Evolutionary conservation across 2,329 filamentous ascomycete genomes (phyloP).

Genomic region (Cladobotryum mycophilum): DNA sequence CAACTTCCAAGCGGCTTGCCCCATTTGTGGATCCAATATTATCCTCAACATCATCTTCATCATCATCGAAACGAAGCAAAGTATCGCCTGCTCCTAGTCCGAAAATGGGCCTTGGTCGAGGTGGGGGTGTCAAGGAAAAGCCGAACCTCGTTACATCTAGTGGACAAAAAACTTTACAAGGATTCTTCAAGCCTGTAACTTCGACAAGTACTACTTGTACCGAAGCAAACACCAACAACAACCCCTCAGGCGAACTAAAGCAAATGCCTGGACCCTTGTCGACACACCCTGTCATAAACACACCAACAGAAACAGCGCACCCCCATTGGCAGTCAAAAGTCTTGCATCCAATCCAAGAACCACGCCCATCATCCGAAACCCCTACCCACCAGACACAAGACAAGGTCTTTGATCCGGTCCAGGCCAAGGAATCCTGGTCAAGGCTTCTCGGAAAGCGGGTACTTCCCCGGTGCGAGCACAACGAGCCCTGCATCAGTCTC

Average conservation of each 20-base stretch:
- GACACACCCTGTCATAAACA: background rate
- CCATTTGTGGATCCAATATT: conserved; percentile 2
- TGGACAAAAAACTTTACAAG: conserved; percentile 57
- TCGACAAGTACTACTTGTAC: background rate
- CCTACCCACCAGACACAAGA: conserved; percentile 16
- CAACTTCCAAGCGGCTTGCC: conserved; percentile 3
- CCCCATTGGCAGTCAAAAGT: background rate
- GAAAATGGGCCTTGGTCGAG: too few relatives aligned
- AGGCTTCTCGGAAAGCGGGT: conserved; percentile 72
- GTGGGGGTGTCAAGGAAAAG: too few relatives aligned
- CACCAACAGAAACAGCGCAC: background rate
- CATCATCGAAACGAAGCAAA: conserved; percentile 8
- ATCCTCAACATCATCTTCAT: too few relatives aligned
- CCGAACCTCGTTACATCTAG: too few relatives aligned
- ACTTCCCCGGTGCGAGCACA: conserved; percentile 77
- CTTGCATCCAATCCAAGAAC: background rate
- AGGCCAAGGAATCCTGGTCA: conserved; percentile 76
- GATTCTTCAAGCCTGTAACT: conserved; percentile 65
- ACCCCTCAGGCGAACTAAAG: background rate
- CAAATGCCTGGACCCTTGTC: background rate
- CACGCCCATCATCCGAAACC: background rate
- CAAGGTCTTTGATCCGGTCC: conserved; percentile 59
- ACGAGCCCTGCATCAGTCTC: conserved; percentile 76
- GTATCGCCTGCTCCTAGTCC: background rate
- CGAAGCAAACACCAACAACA: conserved; percentile 13